These are phyloP conservation scores for Nepenthes mirabilis DNA, from an alignment of 148 eudicot species.

Conservation along the genomic window DNA sequence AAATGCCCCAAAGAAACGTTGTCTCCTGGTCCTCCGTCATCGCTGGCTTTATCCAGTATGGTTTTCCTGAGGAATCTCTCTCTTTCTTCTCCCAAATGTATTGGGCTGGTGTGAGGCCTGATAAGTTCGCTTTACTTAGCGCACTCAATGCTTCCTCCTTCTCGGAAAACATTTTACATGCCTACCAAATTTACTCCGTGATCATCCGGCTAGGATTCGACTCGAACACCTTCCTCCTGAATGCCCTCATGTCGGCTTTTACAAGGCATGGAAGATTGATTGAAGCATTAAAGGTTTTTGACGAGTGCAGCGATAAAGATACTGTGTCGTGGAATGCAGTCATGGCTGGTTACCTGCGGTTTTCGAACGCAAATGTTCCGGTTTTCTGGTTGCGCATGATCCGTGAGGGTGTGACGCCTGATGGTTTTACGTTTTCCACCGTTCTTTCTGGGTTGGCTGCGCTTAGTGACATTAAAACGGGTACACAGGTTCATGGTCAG, in stretches of 20 bases:
- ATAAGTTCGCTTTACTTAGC: constrained; percentile 41
- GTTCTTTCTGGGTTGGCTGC: constrained; percentile 34
- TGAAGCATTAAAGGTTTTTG: constrained; percentile 34
- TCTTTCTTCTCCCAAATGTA: constrained; percentile 34
- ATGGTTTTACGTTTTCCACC: constrained; percentile 45
- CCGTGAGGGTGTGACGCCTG: constrained; percentile 36
- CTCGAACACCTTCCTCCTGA: constrained; percentile 26
- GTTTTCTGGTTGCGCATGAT: constrained; percentile 42
- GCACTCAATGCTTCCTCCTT: constrained; percentile 45
- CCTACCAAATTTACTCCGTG: constrained; percentile 27
- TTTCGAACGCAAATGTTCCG: constrained; percentile 23
- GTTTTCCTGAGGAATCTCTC: constrained; percentile 23
- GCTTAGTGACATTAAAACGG: constrained; percentile 21
- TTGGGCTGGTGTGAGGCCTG: constrained; percentile 24
- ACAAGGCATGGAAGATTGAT: constrained; percentile 21
- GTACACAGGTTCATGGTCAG: constrained; percentile 43
- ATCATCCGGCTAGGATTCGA: constrained; percentile 38
- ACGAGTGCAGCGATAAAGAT: constrained; percentile 26
- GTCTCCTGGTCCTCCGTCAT: constrained; percentile 56
- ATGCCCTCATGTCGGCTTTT: constrained; percentile 40
- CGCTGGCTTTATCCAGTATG: constrained; percentile 36
- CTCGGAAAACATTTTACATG: constrained; percentile 2
- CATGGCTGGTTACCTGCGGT: constrained; percentile 37
- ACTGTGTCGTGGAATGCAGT: constrained; percentile 62
- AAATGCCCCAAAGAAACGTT: constrained; percentile 50